Base-by-base conservation (phyloP, 2,329 filamentous ascomycete genomes). In the Nothomitra cinnamomea region DNA sequence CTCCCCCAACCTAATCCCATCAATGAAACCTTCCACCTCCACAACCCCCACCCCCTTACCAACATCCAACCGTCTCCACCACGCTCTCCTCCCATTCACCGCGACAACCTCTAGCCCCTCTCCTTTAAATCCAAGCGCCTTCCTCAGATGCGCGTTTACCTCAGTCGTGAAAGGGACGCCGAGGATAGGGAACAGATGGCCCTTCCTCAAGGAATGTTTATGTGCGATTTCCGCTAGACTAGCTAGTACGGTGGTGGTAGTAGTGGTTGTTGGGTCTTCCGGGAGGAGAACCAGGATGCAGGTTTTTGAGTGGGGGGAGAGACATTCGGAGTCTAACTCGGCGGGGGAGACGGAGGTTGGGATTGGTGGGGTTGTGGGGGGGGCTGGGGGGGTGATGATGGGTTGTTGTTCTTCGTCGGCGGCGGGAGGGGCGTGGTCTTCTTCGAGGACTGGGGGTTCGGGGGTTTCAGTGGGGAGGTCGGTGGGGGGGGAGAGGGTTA, bases 1-100 rank as follows among this genome's bases (percentile, higher is more conserved):
- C 64, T 96, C 90, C 52, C 89, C 87, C 73, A 98, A 76, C 38
- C 87, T 82, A 57, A 96, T 87, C n/a, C 79, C 76, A 62, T 98
- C 92, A 56, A 98, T 79, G 87, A 90, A 98, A 57, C 72, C 71
- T 69, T 95, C 87, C 28, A 98, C 71, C 24, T 75, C 77, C 53
- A 76, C 72, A 22, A 73, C 63, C 53, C 76, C 78, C 45, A 80
- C 80, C 15, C 19, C 24, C 13, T 68, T 65, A 7, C 68, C 66
- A 5, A 76, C 79, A 49, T 78, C 70, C 65, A 86, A 92, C 55
- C 76, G 78, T 61, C 84, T 83, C 78, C 82, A 94, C 92, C 92
- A 98, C 42, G 78, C 76, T 53, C 88, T 80, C 62, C 89, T 87
- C 32, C 79, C 84, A 66, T 95, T 95, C 56, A 94, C 66, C 15